A percentile compares a stretch with the other conserved stretches of the same genome.
Evolutionary conservation across 2,329 filamentous ascomycete genomes (phyloP).

Genomic region (Neopestalotiopsis sp.): DNA sequence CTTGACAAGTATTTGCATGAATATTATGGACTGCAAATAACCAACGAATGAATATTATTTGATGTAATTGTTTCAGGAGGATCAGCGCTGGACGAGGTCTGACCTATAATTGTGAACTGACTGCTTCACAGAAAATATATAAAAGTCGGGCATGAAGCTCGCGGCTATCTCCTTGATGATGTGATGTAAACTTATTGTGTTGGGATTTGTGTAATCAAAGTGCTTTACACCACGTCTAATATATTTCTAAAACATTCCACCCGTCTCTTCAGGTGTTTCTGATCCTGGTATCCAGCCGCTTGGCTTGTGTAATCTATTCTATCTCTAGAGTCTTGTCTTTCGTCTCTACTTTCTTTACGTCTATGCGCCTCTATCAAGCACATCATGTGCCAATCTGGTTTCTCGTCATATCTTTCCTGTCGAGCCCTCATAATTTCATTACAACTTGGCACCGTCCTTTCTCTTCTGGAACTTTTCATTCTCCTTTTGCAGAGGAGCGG

Average conservation of each 20-base stretch:
- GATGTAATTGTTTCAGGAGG: no score
- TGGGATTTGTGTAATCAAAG: no score
- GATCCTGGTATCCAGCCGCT: background rate
- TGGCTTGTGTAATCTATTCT: background rate
- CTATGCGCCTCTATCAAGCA: background rate
- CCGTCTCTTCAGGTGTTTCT: background rate
- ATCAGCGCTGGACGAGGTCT: no score
- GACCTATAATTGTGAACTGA: no score
- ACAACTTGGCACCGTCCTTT: constrained; percentile 14
- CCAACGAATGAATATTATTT: no score
- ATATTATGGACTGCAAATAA: background rate
- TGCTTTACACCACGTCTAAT: no score
- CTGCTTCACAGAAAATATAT: no score
- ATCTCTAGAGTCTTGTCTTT: background rate
- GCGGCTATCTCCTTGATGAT: no score
- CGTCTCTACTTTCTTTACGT: background rate
- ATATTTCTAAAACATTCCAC: no score
- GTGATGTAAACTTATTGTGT: no score
- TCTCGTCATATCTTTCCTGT: background rate
- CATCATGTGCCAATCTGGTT: background rate
- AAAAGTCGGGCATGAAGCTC: no score
- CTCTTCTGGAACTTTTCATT: constrained; percentile 16
- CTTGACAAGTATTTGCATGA: background rate
- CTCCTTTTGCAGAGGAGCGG: constrained; percentile 10
- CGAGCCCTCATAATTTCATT: background rate